Conservation (phyloP, 2,329 filamentous ascomycete species). For the Phyllosticta ampelicida region DNA sequence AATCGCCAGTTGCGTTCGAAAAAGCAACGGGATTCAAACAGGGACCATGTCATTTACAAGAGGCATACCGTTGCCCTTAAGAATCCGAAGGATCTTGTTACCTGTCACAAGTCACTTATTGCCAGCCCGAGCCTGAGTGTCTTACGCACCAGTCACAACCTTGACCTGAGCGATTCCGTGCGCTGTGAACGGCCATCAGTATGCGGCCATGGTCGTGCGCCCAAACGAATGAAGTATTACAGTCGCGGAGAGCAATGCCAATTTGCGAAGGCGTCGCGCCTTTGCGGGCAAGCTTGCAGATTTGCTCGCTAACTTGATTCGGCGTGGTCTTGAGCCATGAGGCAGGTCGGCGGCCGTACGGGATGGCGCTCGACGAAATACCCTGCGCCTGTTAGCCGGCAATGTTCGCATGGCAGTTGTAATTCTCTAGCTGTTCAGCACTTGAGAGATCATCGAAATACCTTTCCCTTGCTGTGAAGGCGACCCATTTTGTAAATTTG, state of each 20-base stretch:
- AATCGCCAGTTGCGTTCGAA: constrained; percentile 18
- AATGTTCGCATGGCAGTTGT: not conserved
- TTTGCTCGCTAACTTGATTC: constrained; percentile 97
- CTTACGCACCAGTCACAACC: constrained; percentile 76
- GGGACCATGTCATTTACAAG: not conserved
- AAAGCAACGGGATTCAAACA: not conserved
- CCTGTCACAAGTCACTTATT: constrained; percentile 43
- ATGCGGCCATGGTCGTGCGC: not conserved
- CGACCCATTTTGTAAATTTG: constrained; percentile 71
- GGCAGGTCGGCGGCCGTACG: constrained; percentile 87
- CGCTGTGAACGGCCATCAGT: constrained; percentile 39
- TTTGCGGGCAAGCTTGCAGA: constrained; percentile 98
- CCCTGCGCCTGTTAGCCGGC: constrained; percentile 58
- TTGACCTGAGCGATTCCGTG: constrained; percentile 98
- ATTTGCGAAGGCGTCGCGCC: constrained; percentile 89
- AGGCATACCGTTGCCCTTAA: constrained; percentile 91
- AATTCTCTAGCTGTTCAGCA: not conserved
- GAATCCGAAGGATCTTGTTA: constrained; percentile 99
- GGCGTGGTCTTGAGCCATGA: constrained; percentile 98
- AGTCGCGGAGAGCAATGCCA: constrained; percentile 96
- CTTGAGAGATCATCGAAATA: too few relatives aligned
- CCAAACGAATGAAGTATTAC: constrained; percentile 22
- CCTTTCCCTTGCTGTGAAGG: constrained; percentile 95
- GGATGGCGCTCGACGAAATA: constrained; percentile 89
- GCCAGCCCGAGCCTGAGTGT: not conserved